Base-by-base conservation (phyloP, 768 basidiomycete genomes). In the Obba rivulosa region DNA sequence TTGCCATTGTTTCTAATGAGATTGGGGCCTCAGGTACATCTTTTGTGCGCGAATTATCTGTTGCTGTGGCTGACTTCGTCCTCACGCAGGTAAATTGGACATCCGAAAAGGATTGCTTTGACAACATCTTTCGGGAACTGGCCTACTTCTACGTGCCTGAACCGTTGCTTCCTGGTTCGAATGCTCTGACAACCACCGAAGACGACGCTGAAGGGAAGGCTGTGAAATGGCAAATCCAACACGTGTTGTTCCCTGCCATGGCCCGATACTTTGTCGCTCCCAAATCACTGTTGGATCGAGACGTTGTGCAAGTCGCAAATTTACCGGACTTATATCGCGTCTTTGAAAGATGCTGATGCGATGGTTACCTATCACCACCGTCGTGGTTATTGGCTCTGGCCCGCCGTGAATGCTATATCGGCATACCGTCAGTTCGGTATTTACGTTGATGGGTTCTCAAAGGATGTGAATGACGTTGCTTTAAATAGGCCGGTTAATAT, bases 301-400 rank as follows among this genome's bases (percentile, higher is more conserved):
- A 91, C 58, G 81, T 97, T 4, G 81, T 91, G 2, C 89, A 94
- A 66, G 80, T 95, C 17, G 93, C 96, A 9, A 87, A 80, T 64
- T 67, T 98, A 37, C 92, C 92, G 1, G 92, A 94, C 54, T 70
- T 99, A 45, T 99, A 96, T 65, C 84, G 87, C 53, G 88, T 97
- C 0, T 99, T 98, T 59, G 94, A 98, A 68, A 69, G 94, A 54
- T 97, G 94, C 62, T 97, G 34, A 49, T 13, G 28, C 28, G 28
- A 31, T 31, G 13, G 5, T 31, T 31, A 31, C 28, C 28, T 31
- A 7, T 31, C 13, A 13, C 28, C 5, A 5, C 13, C 28, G n/a
- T n/a, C n/a, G n/a, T n/a, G n/a, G n/a, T n/a, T n/a, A n/a, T n/a
- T n/a, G n/a, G n/a, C n/a, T n/a, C n/a, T n/a, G n/a, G n/a, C n/a